These are phyloP conservation scores for Sporothrix mexicana DNA, from an alignment of 2,329 filamentous ascomycete species.

Conservation along the genomic window DNA sequence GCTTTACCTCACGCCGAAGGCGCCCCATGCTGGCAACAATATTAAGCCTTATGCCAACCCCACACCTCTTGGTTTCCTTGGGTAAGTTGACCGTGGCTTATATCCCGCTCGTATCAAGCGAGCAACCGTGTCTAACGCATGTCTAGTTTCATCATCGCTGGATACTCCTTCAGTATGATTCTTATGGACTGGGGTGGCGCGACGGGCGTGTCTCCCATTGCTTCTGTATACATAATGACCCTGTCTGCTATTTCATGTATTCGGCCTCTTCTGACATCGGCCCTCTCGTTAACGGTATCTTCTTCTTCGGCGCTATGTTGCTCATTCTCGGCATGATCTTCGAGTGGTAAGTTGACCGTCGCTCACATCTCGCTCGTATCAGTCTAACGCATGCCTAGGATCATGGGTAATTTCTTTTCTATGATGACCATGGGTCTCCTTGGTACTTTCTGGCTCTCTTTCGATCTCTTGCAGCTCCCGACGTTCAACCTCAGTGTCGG, in stretches of 20 bases:
- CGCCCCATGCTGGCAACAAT: slow-evolving; percentile 27
- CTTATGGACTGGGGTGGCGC: slow-evolving; percentile 32
- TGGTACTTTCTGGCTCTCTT: slow-evolving; percentile 56
- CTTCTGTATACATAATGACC: no score
- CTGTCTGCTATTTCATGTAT: no score
- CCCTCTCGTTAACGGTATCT: slow-evolving; percentile 20
- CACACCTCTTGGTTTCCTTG: slow-evolving; percentile 30
- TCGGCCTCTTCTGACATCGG: no score
- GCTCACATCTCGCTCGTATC: no score
- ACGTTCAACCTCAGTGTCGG: slow-evolving; percentile 53
- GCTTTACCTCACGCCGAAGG: slow-evolving; percentile 32
- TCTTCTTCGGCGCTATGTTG: slow-evolving; percentile 32
- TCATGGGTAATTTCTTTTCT: slow-evolving; percentile 57
- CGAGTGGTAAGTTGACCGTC: slow-evolving; percentile 46
- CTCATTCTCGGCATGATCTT: slow-evolving; percentile 50
- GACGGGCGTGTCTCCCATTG: slow-evolving; percentile 29
- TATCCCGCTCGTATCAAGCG: no score
- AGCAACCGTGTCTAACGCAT: not conserved
- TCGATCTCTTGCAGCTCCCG: slow-evolving; percentile 57
- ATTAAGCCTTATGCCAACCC: slow-evolving; percentile 32
- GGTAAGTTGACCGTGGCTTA: slow-evolving; percentile 9
- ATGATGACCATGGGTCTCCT: slow-evolving; percentile 62
- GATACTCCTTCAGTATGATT: slow-evolving; percentile 32
- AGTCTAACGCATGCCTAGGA: slow-evolving; percentile 38
- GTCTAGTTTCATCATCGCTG: slow-evolving; percentile 28